Evolutionary conservation across 2,329 filamentous ascomycete genomes (phyloP), one percentile per base, ranked within the genome.

Genomic region (Rhexocercosporidium sp.): DNA sequence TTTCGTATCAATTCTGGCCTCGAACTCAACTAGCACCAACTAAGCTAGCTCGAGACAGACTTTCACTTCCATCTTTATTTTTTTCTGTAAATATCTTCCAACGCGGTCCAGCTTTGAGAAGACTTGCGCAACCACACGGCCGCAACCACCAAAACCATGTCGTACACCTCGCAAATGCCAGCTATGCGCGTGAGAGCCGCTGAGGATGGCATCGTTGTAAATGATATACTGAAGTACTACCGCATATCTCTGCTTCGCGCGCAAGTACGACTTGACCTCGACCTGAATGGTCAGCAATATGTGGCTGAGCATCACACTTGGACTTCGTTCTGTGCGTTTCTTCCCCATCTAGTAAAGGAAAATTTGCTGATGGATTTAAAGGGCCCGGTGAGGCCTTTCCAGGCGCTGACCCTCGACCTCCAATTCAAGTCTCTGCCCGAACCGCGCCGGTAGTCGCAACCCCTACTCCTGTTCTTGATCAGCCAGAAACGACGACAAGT

Each of bases 111-210:
- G n/a, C n/a, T n/a, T n/a, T n/a, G n/a, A n/a, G n/a, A n/a, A n/a
- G n/a, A n/a, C n/a, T n/a, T n/a, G n/a, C n/a, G n/a, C n/a, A n/a
- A n/a, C n/a, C n/a, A n/a, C n/a, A n/a, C n/a, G n/a, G n/a, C n/a
- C n/a, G n/a, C n/a, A 31, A 8, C 14, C 8, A 22, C 25, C 16
- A 31, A 9, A 25, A 31, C 12, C 25, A 53, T 53, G 49, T 53
- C 49, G 20, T 53, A 53, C 49, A 53, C 14, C 31, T 53, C 49
- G 27, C 49, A 53, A 31, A 53, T 53, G 49, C 49, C 49, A 53
- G 9, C n/a, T 16, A 53, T 53, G 49, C 49, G 49, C 49, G n/a
- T 27, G 14, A 25, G 25, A 25, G 49, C 49, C 14, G 6, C 49
- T 31, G 25, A n/a, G 18, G 49, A 53, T 31, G 49, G 49, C 4